Percentiles rank a stretch among this genome's conserved stretches.
These are phyloP conservation scores for Priceomyces carsonii DNA, from an alignment of 805 yeast species.

Conservation along the genomic window DNA sequence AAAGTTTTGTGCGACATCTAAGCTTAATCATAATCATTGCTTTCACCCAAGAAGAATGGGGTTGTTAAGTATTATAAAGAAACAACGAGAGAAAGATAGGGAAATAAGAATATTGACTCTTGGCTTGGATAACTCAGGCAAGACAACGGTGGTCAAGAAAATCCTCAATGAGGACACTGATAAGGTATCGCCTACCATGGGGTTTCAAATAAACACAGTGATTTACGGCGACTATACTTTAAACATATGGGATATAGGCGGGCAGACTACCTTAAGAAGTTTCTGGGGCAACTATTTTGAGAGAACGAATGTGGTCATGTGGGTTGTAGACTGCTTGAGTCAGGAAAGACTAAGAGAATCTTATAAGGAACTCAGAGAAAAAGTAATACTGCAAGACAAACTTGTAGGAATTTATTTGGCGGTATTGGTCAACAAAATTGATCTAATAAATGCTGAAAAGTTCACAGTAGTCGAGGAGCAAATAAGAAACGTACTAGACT, in stretches of 20 bases:
- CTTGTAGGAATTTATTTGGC: conserved; percentile 69
- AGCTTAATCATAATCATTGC: no score
- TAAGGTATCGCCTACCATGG: conserved; percentile 84
- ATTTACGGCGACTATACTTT: conserved; percentile 43
- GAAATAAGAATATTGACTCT: conserved; percentile 75
- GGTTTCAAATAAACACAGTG: conserved; percentile 76
- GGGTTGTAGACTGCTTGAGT: conserved; percentile 80
- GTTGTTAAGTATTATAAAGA: conserved; percentile 71
- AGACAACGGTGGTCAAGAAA: conserved; percentile 74
- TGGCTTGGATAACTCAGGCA: conserved; percentile 91
- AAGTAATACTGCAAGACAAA: conserved; percentile 64
- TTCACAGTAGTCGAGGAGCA: conserved; percentile 12
- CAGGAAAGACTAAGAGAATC: conserved; percentile 66
- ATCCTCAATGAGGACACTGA: conserved; percentile 51
- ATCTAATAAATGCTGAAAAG: conserved; percentile 41
- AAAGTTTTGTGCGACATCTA: no score
- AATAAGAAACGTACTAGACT: conserved; percentile 17
- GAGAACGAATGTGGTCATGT: conserved; percentile 67
- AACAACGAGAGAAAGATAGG: conserved; percentile 77
- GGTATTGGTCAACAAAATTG: conserved; percentile 74
- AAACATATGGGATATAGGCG: conserved; percentile 89
- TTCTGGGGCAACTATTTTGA: conserved; percentile 86
- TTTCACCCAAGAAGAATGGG: no score
- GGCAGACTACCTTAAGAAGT: conserved; percentile 39
- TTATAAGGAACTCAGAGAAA: conserved; percentile 58